These are phyloP conservation scores for Gonium pectorale DNA, from an alignment of 139 green algal genomes.

Conservation along the genomic window DNA sequence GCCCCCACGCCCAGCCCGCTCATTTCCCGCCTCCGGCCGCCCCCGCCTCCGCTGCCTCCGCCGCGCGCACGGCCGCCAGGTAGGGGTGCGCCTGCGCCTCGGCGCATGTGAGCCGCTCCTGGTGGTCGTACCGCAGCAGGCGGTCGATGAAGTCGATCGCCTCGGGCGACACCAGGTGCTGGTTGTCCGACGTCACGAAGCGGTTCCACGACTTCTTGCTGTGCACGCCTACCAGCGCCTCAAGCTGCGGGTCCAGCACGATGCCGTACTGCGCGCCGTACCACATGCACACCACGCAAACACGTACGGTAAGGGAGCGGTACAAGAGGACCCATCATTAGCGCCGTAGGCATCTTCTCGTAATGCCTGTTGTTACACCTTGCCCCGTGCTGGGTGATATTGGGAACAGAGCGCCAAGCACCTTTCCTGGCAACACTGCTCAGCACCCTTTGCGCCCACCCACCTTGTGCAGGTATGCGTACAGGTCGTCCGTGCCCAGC, in stretches of 20 bases:
- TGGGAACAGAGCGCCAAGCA: too few relatives aligned
- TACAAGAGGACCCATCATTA: too few relatives aligned
- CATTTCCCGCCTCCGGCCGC: too few relatives aligned
- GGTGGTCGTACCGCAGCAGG: conserved; percentile 94
- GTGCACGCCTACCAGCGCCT: conserved; percentile 89
- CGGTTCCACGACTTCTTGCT: conserved; percentile 93
- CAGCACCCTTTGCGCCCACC: background rate
- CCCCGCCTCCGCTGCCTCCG: background rate
- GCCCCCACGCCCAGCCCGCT: too few relatives aligned
- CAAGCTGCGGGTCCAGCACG: conserved; percentile 96
- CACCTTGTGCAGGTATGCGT: conserved; percentile 44
- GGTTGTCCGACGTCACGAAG: conserved; percentile 96
- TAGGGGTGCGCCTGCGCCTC: conserved; percentile 97
- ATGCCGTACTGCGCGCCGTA: conserved; percentile 95
- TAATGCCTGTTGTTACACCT: too few relatives aligned
- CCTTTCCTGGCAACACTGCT: too few relatives aligned
- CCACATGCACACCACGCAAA: too few relatives aligned
- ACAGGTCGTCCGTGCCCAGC: conserved; percentile 69
- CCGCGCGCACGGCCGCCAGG: conserved; percentile 87
- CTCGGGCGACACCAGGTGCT: conserved; percentile 94
- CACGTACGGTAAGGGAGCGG: too few relatives aligned
- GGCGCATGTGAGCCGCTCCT: conserved; percentile 90
- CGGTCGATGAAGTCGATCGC: conserved; percentile 97
- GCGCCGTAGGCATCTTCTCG: too few relatives aligned
- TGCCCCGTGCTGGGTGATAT: too few relatives aligned